Evolutionary conservation across 371 early-diverging fungal species (phyloP).

Genomic region (Mortierella sp.): DNA sequence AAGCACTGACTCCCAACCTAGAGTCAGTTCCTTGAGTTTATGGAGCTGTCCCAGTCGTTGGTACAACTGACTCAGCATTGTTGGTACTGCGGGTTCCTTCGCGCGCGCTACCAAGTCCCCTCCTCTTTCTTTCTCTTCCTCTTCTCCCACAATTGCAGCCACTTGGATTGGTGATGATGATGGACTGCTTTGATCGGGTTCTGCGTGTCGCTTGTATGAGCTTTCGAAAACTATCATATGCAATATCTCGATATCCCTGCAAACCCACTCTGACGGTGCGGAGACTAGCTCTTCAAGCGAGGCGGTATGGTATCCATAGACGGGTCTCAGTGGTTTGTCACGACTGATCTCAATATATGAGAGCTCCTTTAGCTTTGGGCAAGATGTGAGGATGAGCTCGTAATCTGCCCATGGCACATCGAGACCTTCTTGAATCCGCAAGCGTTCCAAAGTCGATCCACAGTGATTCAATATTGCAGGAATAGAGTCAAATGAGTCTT

Average conservation of each 20-base stretch:
- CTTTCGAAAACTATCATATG: not conserved
- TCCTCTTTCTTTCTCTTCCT: no score
- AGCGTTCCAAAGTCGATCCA: not conserved
- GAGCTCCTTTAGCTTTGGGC: not conserved
- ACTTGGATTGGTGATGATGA: not conserved
- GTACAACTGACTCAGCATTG: not conserved
- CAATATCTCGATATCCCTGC: conserved; percentile 1
- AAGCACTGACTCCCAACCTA: conserved; percentile 5
- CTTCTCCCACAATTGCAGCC: no score
- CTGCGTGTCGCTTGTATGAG: not conserved
- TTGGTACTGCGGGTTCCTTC: not conserved
- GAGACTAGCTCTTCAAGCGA: not conserved
- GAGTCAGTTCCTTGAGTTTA: not conserved
- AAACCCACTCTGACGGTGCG: conserved; percentile 1
- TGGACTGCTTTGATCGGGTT: not conserved
- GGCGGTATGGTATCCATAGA: not conserved
- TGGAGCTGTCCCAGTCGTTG: conserved; percentile 3
- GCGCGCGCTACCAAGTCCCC: no score
- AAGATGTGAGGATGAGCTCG: not conserved
- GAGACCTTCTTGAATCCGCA: not conserved
- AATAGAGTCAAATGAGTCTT: not conserved
- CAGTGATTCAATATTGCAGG: not conserved
- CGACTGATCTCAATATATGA: not conserved
- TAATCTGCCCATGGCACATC: not conserved
- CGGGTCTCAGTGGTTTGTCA: not conserved